Evolutionary conservation across 345 rosid species (phyloP).

Genomic region (Salix caprea): DNA sequence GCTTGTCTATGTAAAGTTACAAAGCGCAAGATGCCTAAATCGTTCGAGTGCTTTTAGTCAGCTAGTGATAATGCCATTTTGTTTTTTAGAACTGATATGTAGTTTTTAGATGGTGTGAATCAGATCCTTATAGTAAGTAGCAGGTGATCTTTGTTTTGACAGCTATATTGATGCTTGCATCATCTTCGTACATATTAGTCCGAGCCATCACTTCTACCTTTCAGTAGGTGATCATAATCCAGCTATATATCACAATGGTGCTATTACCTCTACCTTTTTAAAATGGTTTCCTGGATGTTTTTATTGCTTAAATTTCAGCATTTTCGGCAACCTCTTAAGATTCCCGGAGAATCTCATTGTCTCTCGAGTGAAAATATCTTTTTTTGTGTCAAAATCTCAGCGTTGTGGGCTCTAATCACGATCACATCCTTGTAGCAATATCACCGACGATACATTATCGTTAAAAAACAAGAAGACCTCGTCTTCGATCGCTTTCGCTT

Average conservation of each 20-base stretch:
- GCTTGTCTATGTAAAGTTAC: conserved; percentile 4
- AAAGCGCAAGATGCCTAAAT: conserved; percentile 11
- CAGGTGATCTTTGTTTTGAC: not conserved
- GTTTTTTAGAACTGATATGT: not conserved
- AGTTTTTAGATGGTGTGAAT: conserved; percentile 4
- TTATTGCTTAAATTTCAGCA: not conserved
- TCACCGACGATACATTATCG: not conserved
- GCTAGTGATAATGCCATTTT: not conserved
- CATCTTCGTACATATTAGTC: not conserved
- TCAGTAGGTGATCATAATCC: not conserved
- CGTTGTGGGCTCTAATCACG: not conserved
- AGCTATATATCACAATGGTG: not conserved
- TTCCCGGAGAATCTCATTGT: not conserved
- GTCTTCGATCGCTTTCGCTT: too few species aligned
- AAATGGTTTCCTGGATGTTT: conserved; percentile 10
- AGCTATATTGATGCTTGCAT: not conserved
- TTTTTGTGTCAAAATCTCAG: not conserved
- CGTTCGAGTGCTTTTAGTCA: conserved; percentile 4
- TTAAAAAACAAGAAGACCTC: too few species aligned
- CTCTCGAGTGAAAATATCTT: not conserved
- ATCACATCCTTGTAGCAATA: not conserved
- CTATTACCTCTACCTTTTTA: conserved; percentile 12
- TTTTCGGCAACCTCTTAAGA: not conserved
- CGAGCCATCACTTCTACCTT: not conserved
- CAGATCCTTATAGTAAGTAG: not conserved